Evolutionary conservation across 768 basidiomycete species (phyloP), one percentile per base, ranked within the genome.

Genomic region (Neoboletus magnificus): DNA sequence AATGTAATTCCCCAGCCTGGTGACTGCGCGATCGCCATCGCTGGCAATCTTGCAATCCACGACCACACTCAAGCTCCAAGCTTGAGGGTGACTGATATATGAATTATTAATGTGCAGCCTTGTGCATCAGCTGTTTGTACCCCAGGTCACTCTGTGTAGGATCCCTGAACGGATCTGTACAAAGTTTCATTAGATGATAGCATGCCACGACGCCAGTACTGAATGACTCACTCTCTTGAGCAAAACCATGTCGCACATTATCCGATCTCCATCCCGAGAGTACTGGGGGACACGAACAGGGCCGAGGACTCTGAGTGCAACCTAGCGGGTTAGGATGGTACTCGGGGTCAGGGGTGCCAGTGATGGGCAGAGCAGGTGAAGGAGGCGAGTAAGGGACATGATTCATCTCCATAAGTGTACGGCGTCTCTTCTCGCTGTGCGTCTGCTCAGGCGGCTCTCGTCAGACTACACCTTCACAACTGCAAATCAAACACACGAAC

Each of bases 121-220:
- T 35, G 33, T 35, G 10, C 33, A 15, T 35, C 33, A 35, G 33
- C 16, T 35, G 33, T 35, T 35, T 15, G 33, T 15, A 15, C 33
- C 62, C 60, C 11, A 23, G 36, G n/a, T 40, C 60, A 62, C 55
- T 18, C 22, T 4, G 60, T 20, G 5, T 25, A 0, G 42, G 29
- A 30, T 47, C 32, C 1, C 18, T 1, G 40, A 10, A n/a, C 5
- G 51, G 44, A 43, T 40, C 58, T 60, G 25, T 18, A 16, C 10
- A 35, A 10, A 30, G 5, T 33, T 43, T 4, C 22, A 32, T 56
- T 4, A 45, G 37, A 15, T 4, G 4, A 25, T 4, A 3, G 4
- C 5, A 23, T 3, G 29, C 12, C 18, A 15, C 33, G 32, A 43
- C 5, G 27, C 27, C 5, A 5, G 10, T 3, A n/a, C 13, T 12